Evolutionary conservation across 192 early-diverging fungal genomes (phyloP), one percentile per base, ranked within the genome.

Genomic region (Globomyces pollinis-pini): DNA sequence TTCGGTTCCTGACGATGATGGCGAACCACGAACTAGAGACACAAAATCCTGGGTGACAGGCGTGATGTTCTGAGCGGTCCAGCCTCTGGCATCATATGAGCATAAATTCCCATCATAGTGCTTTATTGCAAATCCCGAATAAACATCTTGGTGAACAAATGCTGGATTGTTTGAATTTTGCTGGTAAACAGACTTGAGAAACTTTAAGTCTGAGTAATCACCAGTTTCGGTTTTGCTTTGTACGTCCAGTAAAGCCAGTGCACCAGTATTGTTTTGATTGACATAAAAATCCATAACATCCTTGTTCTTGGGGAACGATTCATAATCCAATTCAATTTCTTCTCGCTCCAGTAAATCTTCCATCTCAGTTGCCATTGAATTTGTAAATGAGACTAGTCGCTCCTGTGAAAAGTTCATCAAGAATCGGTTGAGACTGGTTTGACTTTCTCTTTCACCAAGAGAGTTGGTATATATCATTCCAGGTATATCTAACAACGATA

Each of bases 1-100:
- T 38, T 9, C 20, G 20, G 33, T 38, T 3, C 33, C 31, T 4
- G 47, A n/a, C 15, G 9, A 9, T 41, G 9, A 9, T 12, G 38
- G 56, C 7, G 56, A 33, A 3, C 75, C 74, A 31, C 77, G 63
- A 51, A 90, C 69, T 35, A 91, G 65, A 36, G 81, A 74, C 32
- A 89, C 75, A 62, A 91, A 90, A 59, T 92, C 90, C 2, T 84
- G 77, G 23, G 58, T 16, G 26, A 83, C 72, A 36, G 80, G 53
- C 59, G 78, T 69, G 65, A 55, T 59, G 68, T 89, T 90, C 63
- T 77, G 79, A 38, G 75, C 76, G 66, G 82, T 65, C 62, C 90
- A 88, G 34, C 73, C 77, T 33, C 84, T 82, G 29, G 85, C 69
- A 8, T 75, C 75, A 58, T 91, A 91, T 57, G 72, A 70, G 11